phyloP scores from a whole-genome alignment of 2,329 filamentous ascomycete genomes.

The Endoconidiophora polonica region DNA sequence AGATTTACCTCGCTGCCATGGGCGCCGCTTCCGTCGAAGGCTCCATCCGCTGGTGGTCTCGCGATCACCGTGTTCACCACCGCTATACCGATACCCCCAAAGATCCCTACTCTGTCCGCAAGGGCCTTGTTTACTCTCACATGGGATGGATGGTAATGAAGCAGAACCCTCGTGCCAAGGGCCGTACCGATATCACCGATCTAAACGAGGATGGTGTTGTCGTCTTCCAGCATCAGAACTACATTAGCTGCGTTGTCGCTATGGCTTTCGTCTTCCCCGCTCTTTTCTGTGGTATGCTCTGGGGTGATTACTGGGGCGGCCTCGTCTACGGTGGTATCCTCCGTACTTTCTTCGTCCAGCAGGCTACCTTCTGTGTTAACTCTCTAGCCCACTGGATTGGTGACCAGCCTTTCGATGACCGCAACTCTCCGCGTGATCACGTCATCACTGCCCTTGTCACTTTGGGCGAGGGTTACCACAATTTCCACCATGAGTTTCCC shows the following conservation, averaged over 20 bases:
- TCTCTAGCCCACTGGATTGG: slow-evolving; percentile 81
- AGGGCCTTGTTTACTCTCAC: slow-evolving; percentile 64
- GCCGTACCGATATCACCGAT: slow-evolving; percentile 75
- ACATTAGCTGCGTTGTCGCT: slow-evolving; percentile 59
- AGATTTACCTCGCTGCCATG: slow-evolving; percentile 66
- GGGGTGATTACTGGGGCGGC: slow-evolving; percentile 67
- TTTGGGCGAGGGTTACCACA: slow-evolving; percentile 81
- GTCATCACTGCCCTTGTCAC: slow-evolving; percentile 73
- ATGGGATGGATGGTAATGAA: slow-evolving; percentile 88
- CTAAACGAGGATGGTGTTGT: slow-evolving; percentile 75
- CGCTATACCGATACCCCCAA: slow-evolving; percentile 86
- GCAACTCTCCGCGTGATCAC: slow-evolving; percentile 79
- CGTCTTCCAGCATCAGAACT: slow-evolving; percentile 76
- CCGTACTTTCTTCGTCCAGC: slow-evolving; percentile 77
- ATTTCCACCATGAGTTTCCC: slow-evolving; percentile 91
- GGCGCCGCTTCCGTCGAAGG: slow-evolving; percentile 74
- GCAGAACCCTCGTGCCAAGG: slow-evolving; percentile 79
- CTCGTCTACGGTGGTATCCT: slow-evolving; percentile 76
- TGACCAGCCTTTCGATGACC: slow-evolving; percentile 83
- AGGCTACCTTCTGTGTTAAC: slow-evolving; percentile 88
- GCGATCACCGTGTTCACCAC: slow-evolving; percentile 76
- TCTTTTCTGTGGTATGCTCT: slow-evolving; percentile 58
- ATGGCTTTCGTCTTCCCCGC: slow-evolving; percentile 67
- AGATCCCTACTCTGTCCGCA: slow-evolving; percentile 80
- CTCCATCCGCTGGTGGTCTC: slow-evolving; percentile 78